These are phyloP conservation scores for Carnegiea gigantea DNA, from an alignment of 179 eudicot species.

Conservation along the genomic window DNA sequence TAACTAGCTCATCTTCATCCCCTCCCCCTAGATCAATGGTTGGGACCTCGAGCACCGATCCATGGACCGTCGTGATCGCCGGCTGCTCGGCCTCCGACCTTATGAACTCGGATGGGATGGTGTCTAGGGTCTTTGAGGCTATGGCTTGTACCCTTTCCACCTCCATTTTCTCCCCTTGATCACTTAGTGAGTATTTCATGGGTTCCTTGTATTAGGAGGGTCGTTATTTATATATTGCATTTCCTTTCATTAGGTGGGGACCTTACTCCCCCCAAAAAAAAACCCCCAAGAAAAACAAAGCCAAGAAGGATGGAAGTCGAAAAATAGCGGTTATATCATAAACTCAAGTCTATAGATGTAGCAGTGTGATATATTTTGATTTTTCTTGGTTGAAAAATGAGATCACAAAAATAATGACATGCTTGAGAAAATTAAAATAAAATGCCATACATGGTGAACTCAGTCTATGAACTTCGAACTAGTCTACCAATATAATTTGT, in stretches of 20 bases:
- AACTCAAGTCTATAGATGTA: no score
- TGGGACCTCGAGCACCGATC: slow-evolving; percentile 54
- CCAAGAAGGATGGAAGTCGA: no score
- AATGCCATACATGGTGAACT: no score
- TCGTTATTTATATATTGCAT: background rate
- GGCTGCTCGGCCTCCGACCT: slow-evolving; percentile 68
- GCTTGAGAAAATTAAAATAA: no score
- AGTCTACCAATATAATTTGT: no score
- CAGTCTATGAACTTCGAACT: no score
- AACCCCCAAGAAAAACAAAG: no score
- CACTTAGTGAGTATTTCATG: background rate
- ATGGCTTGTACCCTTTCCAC: slow-evolving; percentile 65
- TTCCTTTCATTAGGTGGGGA: background rate
- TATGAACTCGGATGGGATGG: slow-evolving; percentile 57
- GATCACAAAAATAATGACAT: no score
- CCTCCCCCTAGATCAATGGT: slow-evolving; percentile 43
- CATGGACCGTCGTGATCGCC: slow-evolving; percentile 51
- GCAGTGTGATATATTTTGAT: no score
- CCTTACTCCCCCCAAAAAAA: no score
- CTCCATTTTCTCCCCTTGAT: slow-evolving; percentile 35
- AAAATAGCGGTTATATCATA: no score
- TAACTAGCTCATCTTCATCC: slow-evolving; percentile 33
- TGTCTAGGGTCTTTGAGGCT: slow-evolving; percentile 46
- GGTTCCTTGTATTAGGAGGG: background rate
- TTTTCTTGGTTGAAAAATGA: no score